Base-by-base conservation (phyloP, 371 early-diverging fungal genomes). In the Catenaria anguillulae region DNA sequence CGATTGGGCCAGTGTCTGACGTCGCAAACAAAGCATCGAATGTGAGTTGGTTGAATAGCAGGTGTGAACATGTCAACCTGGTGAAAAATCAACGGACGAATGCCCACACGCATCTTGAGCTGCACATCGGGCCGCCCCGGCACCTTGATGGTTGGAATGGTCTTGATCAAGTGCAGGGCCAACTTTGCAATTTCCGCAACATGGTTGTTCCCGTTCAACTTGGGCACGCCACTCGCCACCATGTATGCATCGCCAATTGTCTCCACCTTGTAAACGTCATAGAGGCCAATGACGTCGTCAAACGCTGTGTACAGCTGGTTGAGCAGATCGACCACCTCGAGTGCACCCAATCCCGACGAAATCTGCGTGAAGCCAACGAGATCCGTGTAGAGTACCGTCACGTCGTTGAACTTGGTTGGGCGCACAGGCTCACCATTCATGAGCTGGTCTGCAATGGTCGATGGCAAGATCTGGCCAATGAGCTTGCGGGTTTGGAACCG, bases 181-280 rank as follows among this genome's bases (percentile, higher is more conserved):
- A 67, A 68, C 62, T 70, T 70, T 42, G 64, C 34, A 31, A 66
- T 64, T 33, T 68, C 68, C 15, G 64, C 56, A 35, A 70, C 71
- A 63, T 69, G 65, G 21, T 8, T 15, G 29, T 31, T 26, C 52
- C 6, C 10, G 2, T 26, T 29, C 36, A 56, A 61, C 31, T 61
- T 65, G 52, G 65, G 65, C 40, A 69, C 42, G 17, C 69, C 70
- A 10, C 62, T 62, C 3, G 64, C 65, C 45, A 67, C 40, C 54
- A 60, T 55, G 60, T 70, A 67, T 24, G 70, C 67, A 63, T 67
- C 70, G 34, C 66, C 73, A 55, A 73, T 69, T 4, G 73, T 73
- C 62, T 73, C 73, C 26, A 71, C 65, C 62, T 73, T 73, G 66
- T 68, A 71, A 33, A 70, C 46, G 58, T 73, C 73, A 60, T 68